Percentiles rank a stretch among this genome's conserved stretches.
Conservation (phyloP, 2,329 filamentous ascomycete species). For the Clarireedia hainanense region DNA sequence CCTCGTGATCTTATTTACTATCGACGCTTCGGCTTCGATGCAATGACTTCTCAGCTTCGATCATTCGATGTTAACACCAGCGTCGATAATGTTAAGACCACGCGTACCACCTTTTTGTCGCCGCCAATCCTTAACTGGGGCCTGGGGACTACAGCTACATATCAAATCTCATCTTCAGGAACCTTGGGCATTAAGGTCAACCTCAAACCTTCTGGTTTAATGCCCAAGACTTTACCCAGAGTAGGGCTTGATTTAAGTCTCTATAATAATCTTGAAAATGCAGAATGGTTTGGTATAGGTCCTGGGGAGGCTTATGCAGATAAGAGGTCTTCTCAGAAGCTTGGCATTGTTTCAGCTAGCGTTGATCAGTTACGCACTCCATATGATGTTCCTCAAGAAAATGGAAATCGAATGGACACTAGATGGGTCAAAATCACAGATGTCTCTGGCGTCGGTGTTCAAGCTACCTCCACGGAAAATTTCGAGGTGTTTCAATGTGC, state of each 20-base stretch:
- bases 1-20: constrained; percentile 49
- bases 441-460: not conserved
- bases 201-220: constrained; percentile 39
- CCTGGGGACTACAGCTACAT: constrained; percentile 40
- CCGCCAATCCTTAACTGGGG: constrained; percentile 57
- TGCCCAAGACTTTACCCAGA: constrained; percentile 49
- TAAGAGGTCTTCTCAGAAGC: constrained; percentile 51
- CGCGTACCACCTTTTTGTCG: constrained; percentile 41
- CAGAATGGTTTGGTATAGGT: constrained; percentile 59
- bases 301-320: constrained; percentile 60
- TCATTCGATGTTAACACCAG: constrained; percentile 29
- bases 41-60: constrained; percentile 39
- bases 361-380: constrained; percentile 47
- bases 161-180: constrained; percentile 42
- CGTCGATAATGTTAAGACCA: constrained; percentile 31
- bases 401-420: constrained; percentile 15
- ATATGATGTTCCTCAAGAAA: constrained; percentile 57
- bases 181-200: constrained; percentile 39
- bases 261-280: constrained; percentile 36
- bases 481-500: constrained; percentile 34
- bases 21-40: constrained; percentile 43
- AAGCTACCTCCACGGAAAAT: constrained; percentile 11
- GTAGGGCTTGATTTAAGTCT: constrained; percentile 52
- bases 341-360: constrained; percentile 43
- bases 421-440: constrained; percentile 7